These are phyloP conservation scores for Eutrema japonicum DNA, from an alignment of 345 rosid species.

Conservation along the genomic window DNA sequence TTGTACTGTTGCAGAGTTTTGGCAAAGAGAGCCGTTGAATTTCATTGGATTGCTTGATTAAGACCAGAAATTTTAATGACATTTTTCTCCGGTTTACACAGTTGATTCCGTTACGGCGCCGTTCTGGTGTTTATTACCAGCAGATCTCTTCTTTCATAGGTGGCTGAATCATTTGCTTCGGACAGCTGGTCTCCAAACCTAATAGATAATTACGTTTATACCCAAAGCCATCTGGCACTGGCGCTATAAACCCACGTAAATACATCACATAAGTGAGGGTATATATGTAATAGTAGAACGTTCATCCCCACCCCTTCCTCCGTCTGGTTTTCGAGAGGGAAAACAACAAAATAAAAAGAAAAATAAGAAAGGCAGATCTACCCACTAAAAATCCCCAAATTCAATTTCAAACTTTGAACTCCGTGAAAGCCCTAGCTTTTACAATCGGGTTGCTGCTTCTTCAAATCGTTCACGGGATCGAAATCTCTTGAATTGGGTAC, in stretches of 20 bases:
- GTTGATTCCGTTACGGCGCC: neutral
- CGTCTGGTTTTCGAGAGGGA: conserved; percentile 36
- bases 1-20: conserved; percentile 53
- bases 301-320: conserved; percentile 40
- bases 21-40: conserved; percentile 42
- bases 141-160: neutral
- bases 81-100: conserved; percentile 11
- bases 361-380: conserved; percentile 43
- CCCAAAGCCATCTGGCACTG: conserved; percentile 3
- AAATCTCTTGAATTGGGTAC: conserved; percentile 35
- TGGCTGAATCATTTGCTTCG: conserved; percentile 22
- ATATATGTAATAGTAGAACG: conserved; percentile 19
- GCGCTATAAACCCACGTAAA: neutral
- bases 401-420: conserved; percentile 21
- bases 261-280: neutral
- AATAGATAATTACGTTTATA: conserved; percentile 15
- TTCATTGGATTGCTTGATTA: neutral
- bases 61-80: neutral
- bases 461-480: conserved; percentile 30
- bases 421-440: conserved; percentile 35
- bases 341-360: neutral
- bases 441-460: conserved; percentile 16
- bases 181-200: conserved; percentile 32
- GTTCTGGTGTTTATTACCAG: conserved; percentile 9
- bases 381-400: conserved; percentile 31